phyloP scores from a whole-genome alignment of 2,329 filamentous ascomycete genomes.

The Teratosphaeria viscida region DNA sequence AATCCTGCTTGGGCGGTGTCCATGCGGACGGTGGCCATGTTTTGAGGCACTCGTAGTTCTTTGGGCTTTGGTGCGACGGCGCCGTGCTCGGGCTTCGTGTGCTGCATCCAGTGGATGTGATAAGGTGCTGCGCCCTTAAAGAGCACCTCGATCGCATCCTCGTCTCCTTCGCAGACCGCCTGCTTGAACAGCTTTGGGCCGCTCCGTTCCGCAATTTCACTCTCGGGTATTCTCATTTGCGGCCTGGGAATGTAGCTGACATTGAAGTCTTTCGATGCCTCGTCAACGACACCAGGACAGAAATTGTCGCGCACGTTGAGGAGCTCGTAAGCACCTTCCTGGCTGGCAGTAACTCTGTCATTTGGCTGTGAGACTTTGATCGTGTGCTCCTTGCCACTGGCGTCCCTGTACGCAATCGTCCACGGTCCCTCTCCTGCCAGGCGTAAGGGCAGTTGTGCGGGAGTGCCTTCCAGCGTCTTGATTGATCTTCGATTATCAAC shows the following conservation, averaged over 20 bases:
- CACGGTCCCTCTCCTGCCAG: constrained; percentile 76
- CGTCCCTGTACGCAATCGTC: constrained; percentile 60
- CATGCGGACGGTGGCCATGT: constrained; percentile 68
- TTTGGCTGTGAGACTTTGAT: constrained; percentile 28
- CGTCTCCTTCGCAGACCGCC: constrained; percentile 87
- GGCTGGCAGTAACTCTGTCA: constrained; percentile 18
- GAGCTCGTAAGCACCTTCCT: constrained; percentile 65
- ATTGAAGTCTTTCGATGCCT: constrained; percentile 61
- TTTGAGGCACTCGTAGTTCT: constrained; percentile 65
- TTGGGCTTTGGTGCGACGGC: constrained; percentile 53
- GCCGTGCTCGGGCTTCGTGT: constrained; percentile 58
- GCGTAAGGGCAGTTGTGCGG: constrained; percentile 66
- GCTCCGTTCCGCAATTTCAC: constrained; percentile 47
- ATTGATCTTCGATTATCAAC: constrained; percentile 70
- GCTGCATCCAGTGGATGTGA: constrained; percentile 70
- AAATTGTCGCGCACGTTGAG: constrained; percentile 64
- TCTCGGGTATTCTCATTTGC: constrained; percentile 50
- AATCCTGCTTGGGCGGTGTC: constrained; percentile 74
- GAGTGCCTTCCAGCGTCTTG: constrained; percentile 65
- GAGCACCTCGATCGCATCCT: constrained; percentile 74
- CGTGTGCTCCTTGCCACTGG: constrained; percentile 25
- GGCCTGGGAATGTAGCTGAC: constrained; percentile 82
- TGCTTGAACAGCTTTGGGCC: constrained; percentile 56
- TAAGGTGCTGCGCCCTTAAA: constrained; percentile 73
- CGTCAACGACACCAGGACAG: constrained; percentile 73